phyloP scores from a whole-genome alignment of 129 eudicot genomes.

The Saposhnikovia divaricata region DNA sequence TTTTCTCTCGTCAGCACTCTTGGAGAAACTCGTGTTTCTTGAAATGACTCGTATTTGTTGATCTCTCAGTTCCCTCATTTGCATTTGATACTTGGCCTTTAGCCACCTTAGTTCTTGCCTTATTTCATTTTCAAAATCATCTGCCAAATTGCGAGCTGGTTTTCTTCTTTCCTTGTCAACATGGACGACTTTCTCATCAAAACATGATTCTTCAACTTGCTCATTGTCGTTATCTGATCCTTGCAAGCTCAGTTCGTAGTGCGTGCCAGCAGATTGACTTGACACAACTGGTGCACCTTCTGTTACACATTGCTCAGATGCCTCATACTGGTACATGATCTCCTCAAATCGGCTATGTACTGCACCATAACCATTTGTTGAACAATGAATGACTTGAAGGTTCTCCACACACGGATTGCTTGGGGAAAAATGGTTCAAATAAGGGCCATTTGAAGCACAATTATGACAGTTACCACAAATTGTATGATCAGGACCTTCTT shows the following conservation, averaged over 20 bases:
- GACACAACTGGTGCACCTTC: constrained; percentile 48
- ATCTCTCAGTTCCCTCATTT: constrained; percentile 45
- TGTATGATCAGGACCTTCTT: constrained; percentile 18
- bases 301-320: constrained; percentile 43
- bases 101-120: constrained; percentile 64
- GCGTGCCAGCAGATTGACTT: constrained; percentile 47
- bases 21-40: constrained; percentile 16
- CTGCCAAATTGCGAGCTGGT: constrained; percentile 14
- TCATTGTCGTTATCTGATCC: constrained; percentile 19
- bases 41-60: constrained; percentile 27
- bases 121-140: constrained; percentile 42
- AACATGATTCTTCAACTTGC: constrained; percentile 5
- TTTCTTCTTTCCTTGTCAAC: constrained; percentile 13
- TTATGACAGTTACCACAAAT: constrained; percentile 16
- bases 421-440: constrained; percentile 2
- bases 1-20: constrained; percentile 13
- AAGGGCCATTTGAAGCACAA: constrained; percentile 29
- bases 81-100: constrained; percentile 65
- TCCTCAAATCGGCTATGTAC: constrained; percentile 85
- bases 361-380: constrained; percentile 37
- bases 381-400: constrained; percentile 26
- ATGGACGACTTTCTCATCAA: constrained; percentile 1
- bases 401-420: constrained; percentile 13
- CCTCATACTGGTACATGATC: constrained; percentile 53
- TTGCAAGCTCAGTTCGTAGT: constrained; percentile 24